Evolutionary conservation across 768 basidiomycete species (phyloP).

Genomic region (Lactifluus subvellereus): DNA sequence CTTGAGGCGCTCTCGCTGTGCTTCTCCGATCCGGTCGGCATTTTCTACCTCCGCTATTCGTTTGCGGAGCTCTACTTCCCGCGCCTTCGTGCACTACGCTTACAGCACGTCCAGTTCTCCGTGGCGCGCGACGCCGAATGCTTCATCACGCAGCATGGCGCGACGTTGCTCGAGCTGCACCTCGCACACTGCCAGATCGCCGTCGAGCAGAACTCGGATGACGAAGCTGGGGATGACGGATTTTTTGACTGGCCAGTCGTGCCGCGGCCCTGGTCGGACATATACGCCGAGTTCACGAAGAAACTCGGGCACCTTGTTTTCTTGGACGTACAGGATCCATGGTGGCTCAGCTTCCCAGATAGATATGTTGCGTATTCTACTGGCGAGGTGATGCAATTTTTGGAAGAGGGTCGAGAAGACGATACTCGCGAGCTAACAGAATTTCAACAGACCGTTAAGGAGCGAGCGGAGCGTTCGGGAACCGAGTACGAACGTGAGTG

Average conservation of each 20-base stretch:
- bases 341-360: slow-evolving; percentile 20
- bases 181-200: slow-evolving; percentile 12
- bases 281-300: background rate
- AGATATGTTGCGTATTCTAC: slow-evolving; percentile 8
- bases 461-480: background rate
- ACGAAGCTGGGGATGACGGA: background rate
- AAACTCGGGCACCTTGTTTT: slow-evolving; percentile 9
- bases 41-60: slow-evolving; percentile 2
- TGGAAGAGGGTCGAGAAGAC: slow-evolving; percentile 11
- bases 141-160: slow-evolving; percentile 8
- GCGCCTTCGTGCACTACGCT: slow-evolving; percentile 7
- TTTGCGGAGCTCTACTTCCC: slow-evolving; percentile 12
- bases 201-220: background rate
- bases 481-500: slow-evolving; percentile 11
- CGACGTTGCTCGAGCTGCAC: slow-evolving; percentile 13
- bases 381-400: slow-evolving; percentile 7
- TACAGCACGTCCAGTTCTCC: slow-evolving; percentile 18
- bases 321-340: slow-evolving; percentile 12
- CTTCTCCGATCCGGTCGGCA: slow-evolving; percentile 11
- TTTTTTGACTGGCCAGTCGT: slow-evolving; percentile 2
- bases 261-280: slow-evolving; percentile 12
- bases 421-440: background rate
- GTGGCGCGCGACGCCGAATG: slow-evolving; percentile 7
- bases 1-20: slow-evolving; percentile 13
- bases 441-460: background rate